phyloP scores from a whole-genome alignment of 129 eudicot species.

The Flaveria ramosissima region DNA sequence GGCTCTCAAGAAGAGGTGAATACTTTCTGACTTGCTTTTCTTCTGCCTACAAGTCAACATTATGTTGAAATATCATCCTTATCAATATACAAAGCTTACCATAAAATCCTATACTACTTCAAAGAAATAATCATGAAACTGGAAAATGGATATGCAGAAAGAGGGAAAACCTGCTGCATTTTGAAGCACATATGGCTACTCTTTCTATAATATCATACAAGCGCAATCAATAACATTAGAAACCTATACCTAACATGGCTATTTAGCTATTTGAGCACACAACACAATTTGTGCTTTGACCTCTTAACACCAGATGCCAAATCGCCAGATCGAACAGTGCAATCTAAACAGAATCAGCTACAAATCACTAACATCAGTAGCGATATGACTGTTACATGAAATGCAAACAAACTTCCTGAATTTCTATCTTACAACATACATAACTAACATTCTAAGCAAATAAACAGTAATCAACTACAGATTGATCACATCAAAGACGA shows the following conservation, averaged over 20 bases:
- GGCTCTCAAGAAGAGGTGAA: slow-evolving; percentile 74
- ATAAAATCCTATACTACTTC: neutral
- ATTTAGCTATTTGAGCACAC: too few species aligned
- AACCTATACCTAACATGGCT: too few species aligned
- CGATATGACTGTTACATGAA: slow-evolving; percentile 2
- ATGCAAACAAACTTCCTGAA: neutral
- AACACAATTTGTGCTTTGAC: too few species aligned
- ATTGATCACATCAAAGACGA: neutral
- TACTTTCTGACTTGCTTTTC: slow-evolving; percentile 64
- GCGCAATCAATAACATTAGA: too few species aligned
- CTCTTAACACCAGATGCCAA: too few species aligned
- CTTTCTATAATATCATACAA: neutral
- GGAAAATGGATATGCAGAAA: neutral
- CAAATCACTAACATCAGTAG: neutral
- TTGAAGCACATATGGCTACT: neutral
- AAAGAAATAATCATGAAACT: slow-evolving; percentile 2
- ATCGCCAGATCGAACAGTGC: too few species aligned
- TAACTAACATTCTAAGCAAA: neutral
- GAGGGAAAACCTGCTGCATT: neutral
- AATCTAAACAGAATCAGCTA: too few species aligned
- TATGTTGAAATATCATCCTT: slow-evolving; percentile 3
- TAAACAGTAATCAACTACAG: neutral
- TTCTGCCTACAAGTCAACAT: slow-evolving; percentile 45
- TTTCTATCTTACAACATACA: neutral
- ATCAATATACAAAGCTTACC: slow-evolving; percentile 14